Evolutionary conservation across 352 stramenopile genomes (phyloP).

Genomic region (Globisporangium heterothallicum): DNA sequence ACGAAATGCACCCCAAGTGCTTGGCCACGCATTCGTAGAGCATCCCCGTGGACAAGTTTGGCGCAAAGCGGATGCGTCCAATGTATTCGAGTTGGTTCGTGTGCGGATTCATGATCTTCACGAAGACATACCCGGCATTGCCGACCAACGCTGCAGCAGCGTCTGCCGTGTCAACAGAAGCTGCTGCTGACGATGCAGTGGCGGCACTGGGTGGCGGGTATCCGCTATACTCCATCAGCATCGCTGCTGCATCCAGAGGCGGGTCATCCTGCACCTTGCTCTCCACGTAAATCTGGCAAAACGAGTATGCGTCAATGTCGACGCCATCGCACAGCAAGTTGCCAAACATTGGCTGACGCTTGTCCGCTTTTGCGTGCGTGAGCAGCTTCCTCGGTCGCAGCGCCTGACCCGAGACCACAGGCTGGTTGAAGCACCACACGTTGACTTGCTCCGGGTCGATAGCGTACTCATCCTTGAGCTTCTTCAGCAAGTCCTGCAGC

Average conservation of each 20-base stretch:
- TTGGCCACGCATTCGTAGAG: conserved; percentile 48
- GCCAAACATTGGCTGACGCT: conserved; percentile 55
- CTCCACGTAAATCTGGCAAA: conserved; percentile 74
- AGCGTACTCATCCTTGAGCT: conserved; percentile 25
- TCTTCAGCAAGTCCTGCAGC: conserved; percentile 42
- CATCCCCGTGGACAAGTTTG: conserved; percentile 24
- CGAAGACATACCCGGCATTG: conserved; percentile 43
- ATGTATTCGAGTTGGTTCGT: conserved; percentile 39
- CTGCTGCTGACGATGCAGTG: background rate
- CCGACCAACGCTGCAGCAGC: too few relatives aligned
- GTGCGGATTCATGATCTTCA: conserved; percentile 52
- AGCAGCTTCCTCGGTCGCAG: conserved; percentile 69
- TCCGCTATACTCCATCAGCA: conserved; percentile 1
- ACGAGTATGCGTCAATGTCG: conserved; percentile 82
- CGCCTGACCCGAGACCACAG: conserved; percentile 62
- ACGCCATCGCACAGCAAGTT: conserved; percentile 66
- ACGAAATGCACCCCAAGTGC: conserved; percentile 30
- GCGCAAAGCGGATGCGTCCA: conserved; percentile 28
- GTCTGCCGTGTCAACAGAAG: too few relatives aligned
- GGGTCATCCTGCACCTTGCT: conserved; percentile 25
- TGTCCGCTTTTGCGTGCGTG: conserved; percentile 31
- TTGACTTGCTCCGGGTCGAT: conserved; percentile 24
- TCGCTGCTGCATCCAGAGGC: conserved; percentile 24
- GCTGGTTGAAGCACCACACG: conserved; percentile 79
- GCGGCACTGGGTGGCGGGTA: background rate